Conservation (phyloP, 1,284 basidiomycete genomes). For the Sporisorium sorghi region DNA sequence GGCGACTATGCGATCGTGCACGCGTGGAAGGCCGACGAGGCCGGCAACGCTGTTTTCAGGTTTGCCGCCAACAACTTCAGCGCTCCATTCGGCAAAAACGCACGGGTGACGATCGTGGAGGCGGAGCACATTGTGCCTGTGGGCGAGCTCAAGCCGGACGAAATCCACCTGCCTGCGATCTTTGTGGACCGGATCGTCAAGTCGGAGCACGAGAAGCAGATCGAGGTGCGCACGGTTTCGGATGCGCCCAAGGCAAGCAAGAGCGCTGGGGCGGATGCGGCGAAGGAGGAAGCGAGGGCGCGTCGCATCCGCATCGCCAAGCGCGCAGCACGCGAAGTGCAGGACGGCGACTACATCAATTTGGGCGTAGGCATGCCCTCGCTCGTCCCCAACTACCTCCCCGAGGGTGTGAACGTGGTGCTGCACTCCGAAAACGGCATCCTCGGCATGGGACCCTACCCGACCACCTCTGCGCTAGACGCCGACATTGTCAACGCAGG, state of each 20-base stretch:
- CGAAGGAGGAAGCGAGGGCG: slow-evolving; percentile 49
- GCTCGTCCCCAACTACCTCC: slow-evolving; percentile 64
- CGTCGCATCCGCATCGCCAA: slow-evolving; percentile 53
- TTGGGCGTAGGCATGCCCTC: slow-evolving; percentile 66
- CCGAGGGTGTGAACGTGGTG: slow-evolving; percentile 59
- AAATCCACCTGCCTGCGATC: slow-evolving; percentile 64
- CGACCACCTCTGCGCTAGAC: slow-evolving; percentile 52
- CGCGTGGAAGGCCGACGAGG: slow-evolving; percentile 94
- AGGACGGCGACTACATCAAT: slow-evolving; percentile 67
- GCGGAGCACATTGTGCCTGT: slow-evolving; percentile 66
- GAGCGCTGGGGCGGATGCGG: slow-evolving; percentile 9
- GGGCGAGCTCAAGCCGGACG: slow-evolving; percentile 56
- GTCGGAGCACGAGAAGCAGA: slow-evolving; percentile 51
- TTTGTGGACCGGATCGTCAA: slow-evolving; percentile 64
- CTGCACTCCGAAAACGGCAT: slow-evolving; percentile 67
- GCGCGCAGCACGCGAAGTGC: slow-evolving; percentile 62
- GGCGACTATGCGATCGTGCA: slow-evolving; percentile 90
- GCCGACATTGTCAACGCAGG: slow-evolving; percentile 76
- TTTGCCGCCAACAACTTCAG: slow-evolving; percentile 66
- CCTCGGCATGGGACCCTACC: slow-evolving; percentile 67
- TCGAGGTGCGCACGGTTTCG: slow-evolving; percentile 59
- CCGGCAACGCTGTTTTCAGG: slow-evolving; percentile 71
- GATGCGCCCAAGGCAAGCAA: slow-evolving; percentile 45
- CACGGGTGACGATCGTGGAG: slow-evolving; percentile 64
- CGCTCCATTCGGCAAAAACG: slow-evolving; percentile 65